Conservation (phyloP, 2,329 filamentous ascomycete genomes). For the Nannizzia gypsea region DNA sequence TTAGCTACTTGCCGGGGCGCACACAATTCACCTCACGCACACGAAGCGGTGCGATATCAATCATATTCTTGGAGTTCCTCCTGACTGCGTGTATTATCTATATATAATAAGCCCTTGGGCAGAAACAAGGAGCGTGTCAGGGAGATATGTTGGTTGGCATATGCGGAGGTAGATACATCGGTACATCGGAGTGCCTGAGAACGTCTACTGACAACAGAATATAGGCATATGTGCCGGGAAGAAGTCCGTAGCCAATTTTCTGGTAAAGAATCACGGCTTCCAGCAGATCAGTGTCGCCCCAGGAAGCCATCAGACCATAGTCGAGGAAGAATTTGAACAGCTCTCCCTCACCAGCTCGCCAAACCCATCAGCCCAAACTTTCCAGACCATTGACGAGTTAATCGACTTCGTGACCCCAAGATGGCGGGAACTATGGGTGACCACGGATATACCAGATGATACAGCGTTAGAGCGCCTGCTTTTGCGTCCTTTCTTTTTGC, state of each 20-base stretch:
- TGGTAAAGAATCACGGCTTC: slow-evolving; percentile 75
- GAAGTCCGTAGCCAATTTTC: slow-evolving; percentile 74
- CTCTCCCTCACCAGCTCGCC: slow-evolving; percentile 1
- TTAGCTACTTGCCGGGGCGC: not conserved
- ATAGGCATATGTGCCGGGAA: slow-evolving; percentile 88
- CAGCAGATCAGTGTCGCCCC: slow-evolving; percentile 52
- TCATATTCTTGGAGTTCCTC: not conserved
- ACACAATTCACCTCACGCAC: not conserved
- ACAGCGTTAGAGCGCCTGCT: slow-evolving; percentile 60
- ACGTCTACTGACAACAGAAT: not conserved
- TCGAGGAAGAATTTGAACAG: slow-evolving; percentile 6
- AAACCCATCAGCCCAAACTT: slow-evolving; percentile 28
- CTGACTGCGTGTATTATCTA: not conserved
- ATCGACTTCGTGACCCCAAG: slow-evolving; percentile 73
- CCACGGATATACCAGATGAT: slow-evolving; percentile 67
- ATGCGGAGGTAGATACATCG: slow-evolving; percentile 34
- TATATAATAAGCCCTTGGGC: not conserved
- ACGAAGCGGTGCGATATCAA: not conserved
- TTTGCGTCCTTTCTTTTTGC: slow-evolving; percentile 79
- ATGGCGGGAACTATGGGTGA: slow-evolving; percentile 79
- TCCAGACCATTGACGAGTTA: slow-evolving; percentile 54
- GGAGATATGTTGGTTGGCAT: slow-evolving; percentile 42
- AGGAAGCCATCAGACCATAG: not conserved
- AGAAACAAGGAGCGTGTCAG: not conserved
- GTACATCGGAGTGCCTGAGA: not conserved